phyloP scores from a whole-genome alignment of 371 early-diverging fungal species.

The Furculomyces boomerangus region DNA sequence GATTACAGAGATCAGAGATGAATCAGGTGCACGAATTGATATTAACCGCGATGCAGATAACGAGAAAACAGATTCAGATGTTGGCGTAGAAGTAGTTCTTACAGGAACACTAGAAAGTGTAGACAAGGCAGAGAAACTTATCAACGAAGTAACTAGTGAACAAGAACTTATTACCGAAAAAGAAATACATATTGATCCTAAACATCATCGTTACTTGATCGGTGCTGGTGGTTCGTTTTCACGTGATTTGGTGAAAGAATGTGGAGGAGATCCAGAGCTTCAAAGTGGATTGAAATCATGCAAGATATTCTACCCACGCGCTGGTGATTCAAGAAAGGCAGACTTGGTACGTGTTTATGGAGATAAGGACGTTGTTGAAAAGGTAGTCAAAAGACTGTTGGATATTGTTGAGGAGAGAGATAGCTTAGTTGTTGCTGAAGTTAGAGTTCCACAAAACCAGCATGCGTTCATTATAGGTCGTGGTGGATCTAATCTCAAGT shows the following conservation, averaged over 20 bases:
- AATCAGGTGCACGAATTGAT: slow-evolving; percentile 43
- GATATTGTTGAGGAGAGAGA: slow-evolving; percentile 27
- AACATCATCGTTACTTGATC: slow-evolving; percentile 56
- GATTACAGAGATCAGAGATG: slow-evolving; percentile 42
- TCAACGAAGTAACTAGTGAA: slow-evolving; percentile 32
- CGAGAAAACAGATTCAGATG: slow-evolving; percentile 1
- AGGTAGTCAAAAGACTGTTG: slow-evolving; percentile 28
- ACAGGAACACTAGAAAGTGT: slow-evolving; percentile 38
- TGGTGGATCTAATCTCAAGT: slow-evolving; percentile 34
- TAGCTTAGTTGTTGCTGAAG: slow-evolving; percentile 21
- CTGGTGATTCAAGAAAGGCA: slow-evolving; percentile 1
- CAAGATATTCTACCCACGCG: slow-evolving; percentile 33
- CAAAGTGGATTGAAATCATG: slow-evolving; percentile 20
- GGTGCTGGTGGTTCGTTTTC: slow-evolving; percentile 55
- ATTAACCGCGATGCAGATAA: slow-evolving; percentile 10
- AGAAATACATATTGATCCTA: slow-evolving; percentile 32
- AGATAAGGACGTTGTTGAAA: slow-evolving; percentile 31
- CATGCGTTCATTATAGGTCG: slow-evolving; percentile 44
- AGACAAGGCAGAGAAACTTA: slow-evolving; percentile 27
- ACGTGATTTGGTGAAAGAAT: slow-evolving; percentile 37
- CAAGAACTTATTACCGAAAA: slow-evolving; percentile 29
- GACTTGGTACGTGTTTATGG: slow-evolving; percentile 28
- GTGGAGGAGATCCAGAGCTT: slow-evolving; percentile 36
- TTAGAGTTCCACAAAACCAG: slow-evolving; percentile 31
- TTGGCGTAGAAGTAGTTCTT: slow-evolving; percentile 29